These are phyloP conservation scores for Plantago elongata DNA, from an alignment of 257 asterid species.

Conservation along the genomic window DNA sequence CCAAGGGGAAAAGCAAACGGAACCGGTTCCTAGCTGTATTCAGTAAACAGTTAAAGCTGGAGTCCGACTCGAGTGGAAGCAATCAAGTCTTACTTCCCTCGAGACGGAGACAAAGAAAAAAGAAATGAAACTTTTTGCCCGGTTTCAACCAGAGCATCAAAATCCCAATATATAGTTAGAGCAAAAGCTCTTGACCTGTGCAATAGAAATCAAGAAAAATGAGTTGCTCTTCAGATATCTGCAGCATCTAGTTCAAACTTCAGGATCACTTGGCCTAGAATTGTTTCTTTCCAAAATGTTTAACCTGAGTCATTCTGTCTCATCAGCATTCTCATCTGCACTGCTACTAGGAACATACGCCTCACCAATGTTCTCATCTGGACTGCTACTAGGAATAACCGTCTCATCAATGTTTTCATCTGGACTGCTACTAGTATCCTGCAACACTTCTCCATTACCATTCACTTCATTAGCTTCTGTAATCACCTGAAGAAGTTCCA, in stretches of 20 bases:
- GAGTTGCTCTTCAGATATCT: conserved; percentile 8
- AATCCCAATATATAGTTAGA: conserved; percentile 8
- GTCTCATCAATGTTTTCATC: conserved; percentile 21
- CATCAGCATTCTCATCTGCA: conserved; percentile 23
- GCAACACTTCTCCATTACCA: conserved; percentile 19
- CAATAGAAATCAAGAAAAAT: conserved; percentile 19
- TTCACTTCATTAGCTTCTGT: conserved; percentile 25
- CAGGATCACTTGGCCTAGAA: conserved; percentile 14
- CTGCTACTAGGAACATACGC: conserved; percentile 21
- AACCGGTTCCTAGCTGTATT: conserved; percentile 11
- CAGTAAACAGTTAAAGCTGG: conserved; percentile 20
- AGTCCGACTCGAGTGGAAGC: conserved; percentile 15
- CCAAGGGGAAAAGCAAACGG: conserved; percentile 9
- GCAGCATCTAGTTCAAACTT: background rate
- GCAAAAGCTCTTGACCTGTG: conserved; percentile 17
- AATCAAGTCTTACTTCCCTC: conserved; percentile 6
- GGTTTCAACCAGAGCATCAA: conserved; percentile 21
- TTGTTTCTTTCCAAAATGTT: conserved; percentile 17
- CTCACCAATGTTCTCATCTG: conserved; percentile 22
- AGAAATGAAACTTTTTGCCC: conserved; percentile 11
- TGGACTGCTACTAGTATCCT: conserved; percentile 21
- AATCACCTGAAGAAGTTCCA: conserved; percentile 57
- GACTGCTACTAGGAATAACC: conserved; percentile 21
- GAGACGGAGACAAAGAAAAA: conserved; percentile 4
- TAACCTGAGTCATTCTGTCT: conserved; percentile 15